Evolutionary conservation across 75 land plant genomes (phyloP).

Genomic region (Pseudotsuga menziesii): DNA sequence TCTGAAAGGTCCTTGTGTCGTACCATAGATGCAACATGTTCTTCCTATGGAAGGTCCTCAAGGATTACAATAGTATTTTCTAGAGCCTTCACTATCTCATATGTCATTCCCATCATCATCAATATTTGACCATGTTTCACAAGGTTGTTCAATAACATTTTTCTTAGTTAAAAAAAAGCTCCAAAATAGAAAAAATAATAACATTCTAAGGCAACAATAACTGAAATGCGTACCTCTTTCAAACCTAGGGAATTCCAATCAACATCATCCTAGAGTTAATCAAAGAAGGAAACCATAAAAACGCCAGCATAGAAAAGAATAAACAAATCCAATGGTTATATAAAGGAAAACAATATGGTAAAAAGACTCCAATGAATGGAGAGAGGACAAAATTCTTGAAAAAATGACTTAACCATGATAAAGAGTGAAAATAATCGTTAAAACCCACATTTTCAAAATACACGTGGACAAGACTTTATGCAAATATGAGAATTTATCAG

Average conservation of each 20-base stretch:
- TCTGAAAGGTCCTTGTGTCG: too few relatives aligned
- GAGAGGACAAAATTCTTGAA: neutral
- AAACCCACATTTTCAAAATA: neutral
- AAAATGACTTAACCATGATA: neutral
- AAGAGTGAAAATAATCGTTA: neutral
- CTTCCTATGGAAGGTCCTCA: constrained; percentile 97
- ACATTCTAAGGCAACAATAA: neutral
- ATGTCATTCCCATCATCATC: constrained; percentile 99
- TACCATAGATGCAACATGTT: constrained; percentile 63
- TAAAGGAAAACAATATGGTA: too few relatives aligned
- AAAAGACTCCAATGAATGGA: neutral
- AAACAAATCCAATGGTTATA: too few relatives aligned
- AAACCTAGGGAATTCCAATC: constrained; percentile 83
- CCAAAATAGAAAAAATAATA: neutral
- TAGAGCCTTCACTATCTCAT: constrained; percentile 90
- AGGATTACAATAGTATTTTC: constrained; percentile 81
- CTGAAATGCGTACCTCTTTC: constrained; percentile 55
- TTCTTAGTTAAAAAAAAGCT: neutral
- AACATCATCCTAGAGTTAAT: constrained; percentile 76
- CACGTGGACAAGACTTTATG: neutral
- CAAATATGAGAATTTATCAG: neutral
- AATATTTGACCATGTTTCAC: constrained; percentile 74
- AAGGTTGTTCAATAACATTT: neutral
- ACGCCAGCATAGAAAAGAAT: too few relatives aligned
- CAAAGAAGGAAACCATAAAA: neutral